Base-by-base conservation (phyloP, 352 stramenopile species). In the Pythium brassicae region DNA sequence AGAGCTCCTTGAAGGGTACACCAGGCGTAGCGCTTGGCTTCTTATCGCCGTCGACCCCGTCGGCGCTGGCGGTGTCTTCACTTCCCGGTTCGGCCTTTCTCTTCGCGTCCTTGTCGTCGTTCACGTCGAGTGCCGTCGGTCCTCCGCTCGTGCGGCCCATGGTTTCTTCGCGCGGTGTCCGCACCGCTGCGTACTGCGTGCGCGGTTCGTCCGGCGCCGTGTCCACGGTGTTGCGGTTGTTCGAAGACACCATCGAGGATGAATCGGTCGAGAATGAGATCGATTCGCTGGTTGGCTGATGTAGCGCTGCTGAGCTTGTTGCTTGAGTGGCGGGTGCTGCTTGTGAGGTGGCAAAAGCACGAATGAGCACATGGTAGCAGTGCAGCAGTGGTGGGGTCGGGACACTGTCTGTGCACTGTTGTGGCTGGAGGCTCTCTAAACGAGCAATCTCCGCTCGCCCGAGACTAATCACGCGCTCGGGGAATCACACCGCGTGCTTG, bases 1-100 rank as follows among this genome's bases (percentile, higher is more conserved):
- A 47, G 42, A 47, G 42, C 20, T 47, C 20, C 20, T 27, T 47
- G n/a, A 47, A 27, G 8, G 55, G 59, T 19, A 76, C 42, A 14
- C 20, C 42, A 25, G 42, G 42, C 19, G 10, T 17, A 11, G 20
- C 9, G 10, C 23, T 47, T 12, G 1, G 20, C 42, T 27, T 47
- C 42, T 26, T 47, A 3, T 47, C 20, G 39, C 19, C 39, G 10
- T 47, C 42, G 2, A 15, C 20, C 3, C 42, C 42, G 4, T 47
- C 42, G 10, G 20, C 42, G 7, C 42, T 47, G 42, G 12, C 42
- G 0, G n/a, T 27, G 42, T 47, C 32, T 2, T 7, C 32, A 37
- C 32, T 37, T 1, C 14, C 32, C 14, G 32, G 32, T 7, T 2
- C 2, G 9, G 32, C 6, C 32, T n/a, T n/a, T n/a, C n/a, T n/a